Evolutionary conservation across 164 flowering plant species (phyloP).

Genomic region (Berberis vulgaris): DNA sequence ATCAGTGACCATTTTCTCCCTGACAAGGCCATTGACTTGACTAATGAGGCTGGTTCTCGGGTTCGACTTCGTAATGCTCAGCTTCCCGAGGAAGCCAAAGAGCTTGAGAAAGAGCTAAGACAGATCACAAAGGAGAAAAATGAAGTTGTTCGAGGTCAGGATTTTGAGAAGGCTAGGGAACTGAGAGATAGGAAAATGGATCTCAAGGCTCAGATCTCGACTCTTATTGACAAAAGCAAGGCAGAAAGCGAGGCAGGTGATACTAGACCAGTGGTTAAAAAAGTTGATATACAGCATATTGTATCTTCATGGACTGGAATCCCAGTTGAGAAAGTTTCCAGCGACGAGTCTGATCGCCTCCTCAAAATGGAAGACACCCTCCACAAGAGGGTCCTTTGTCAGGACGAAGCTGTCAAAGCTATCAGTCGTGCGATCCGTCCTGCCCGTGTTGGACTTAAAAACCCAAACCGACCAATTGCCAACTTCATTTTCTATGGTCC

Average conservation of each 20-base stretch:
- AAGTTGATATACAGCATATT: conserved; percentile 64
- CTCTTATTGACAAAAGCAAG: conserved; percentile 38
- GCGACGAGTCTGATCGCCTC: conserved; percentile 72
- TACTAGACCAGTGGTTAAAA: conserved; percentile 56
- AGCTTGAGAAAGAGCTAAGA: neutral
- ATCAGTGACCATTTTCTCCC: neutral
- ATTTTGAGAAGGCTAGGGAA: conserved; percentile 48
- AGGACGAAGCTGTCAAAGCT: conserved; percentile 82
- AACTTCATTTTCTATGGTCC: conserved; percentile 7
- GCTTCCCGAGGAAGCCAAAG: neutral
- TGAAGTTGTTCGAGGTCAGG: neutral
- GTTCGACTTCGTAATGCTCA: neutral
- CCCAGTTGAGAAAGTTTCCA: conserved; percentile 70
- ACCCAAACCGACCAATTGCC: conserved; percentile 9
- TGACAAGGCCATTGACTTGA: neutral
- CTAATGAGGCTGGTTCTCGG: neutral
- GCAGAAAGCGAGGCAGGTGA: conserved; percentile 40
- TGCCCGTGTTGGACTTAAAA: conserved; percentile 58
- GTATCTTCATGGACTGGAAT: conserved; percentile 81
- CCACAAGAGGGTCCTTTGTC: conserved; percentile 65
- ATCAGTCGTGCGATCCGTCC: conserved; percentile 32
- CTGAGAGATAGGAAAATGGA: conserved; percentile 71
- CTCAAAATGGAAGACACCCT: conserved; percentile 83
- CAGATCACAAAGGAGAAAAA: neutral
- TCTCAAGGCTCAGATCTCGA: conserved; percentile 54